Conservation (phyloP, 2,329 filamentous ascomycete genomes). For the Penicillium sp. region DNA sequence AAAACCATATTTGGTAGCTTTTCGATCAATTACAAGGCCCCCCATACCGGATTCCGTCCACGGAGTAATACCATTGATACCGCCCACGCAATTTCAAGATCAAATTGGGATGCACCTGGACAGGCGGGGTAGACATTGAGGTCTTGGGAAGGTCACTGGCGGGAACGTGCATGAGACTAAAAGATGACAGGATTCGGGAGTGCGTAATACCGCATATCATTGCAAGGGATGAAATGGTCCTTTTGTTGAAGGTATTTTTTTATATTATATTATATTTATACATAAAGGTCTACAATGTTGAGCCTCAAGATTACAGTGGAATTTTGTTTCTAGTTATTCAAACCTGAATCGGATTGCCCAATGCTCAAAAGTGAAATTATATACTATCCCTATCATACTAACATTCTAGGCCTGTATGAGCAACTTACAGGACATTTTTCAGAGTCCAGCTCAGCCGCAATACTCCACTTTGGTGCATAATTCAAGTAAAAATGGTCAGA, state of each 20-base stretch:
- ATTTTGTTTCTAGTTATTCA: not conserved
- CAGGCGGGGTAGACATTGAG: no score
- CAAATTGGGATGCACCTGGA: not conserved
- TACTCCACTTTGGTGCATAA: not conserved
- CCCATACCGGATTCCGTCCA: no score
- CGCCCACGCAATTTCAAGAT: not conserved
- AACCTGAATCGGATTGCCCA: no score
- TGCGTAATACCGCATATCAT: no score
- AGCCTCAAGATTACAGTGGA: not conserved
- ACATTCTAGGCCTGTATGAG: no score
- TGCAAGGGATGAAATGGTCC: no score
- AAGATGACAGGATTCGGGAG: not conserved
- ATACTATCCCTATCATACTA: no score
- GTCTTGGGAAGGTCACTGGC: not conserved
- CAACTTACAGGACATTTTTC: not conserved
- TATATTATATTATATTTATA: not conserved
- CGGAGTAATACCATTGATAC: not conserved
- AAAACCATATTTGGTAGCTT: not conserved
- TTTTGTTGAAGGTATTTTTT: no score
- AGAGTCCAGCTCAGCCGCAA: not conserved
- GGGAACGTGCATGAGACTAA: not conserved
- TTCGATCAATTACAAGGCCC: not conserved
- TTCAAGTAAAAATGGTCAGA: no score
- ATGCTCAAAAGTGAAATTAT: not conserved
- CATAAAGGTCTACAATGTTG: not conserved